Conservation (phyloP, 371 early-diverging fungal genomes). For the Nematocida major region DNA sequence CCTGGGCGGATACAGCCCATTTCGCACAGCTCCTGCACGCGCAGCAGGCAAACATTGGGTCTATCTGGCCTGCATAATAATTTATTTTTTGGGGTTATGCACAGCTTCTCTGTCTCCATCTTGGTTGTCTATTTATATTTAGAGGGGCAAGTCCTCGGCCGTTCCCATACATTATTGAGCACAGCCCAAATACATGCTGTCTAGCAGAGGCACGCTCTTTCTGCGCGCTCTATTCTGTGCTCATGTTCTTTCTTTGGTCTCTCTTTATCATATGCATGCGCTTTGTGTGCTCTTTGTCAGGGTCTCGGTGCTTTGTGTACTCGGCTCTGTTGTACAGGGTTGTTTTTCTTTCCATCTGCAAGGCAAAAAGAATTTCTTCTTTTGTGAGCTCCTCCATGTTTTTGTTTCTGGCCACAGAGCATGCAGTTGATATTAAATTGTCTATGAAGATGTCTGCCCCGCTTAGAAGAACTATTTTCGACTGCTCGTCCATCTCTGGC, state of each 20-base stretch:
- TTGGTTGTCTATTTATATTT: no score
- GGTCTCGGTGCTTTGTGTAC: slow-evolving; percentile 9
- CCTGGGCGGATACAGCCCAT: no score
- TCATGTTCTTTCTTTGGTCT: slow-evolving; percentile 14
- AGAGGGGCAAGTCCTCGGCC: no score
- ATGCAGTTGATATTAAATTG: slow-evolving; percentile 36
- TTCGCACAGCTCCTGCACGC: no score
- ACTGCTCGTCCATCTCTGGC: background rate
- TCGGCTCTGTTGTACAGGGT: slow-evolving; percentile 25
- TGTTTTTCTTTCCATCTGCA: slow-evolving; percentile 26
- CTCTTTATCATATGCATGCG: slow-evolving; percentile 18
- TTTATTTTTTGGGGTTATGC: no score
- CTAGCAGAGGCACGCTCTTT: no score
- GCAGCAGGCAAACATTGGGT: no score
- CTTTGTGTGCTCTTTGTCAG: slow-evolving; percentile 41
- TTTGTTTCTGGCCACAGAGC: slow-evolving; percentile 42
- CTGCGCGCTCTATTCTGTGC: slow-evolving; percentile 7
- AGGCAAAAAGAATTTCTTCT: slow-evolving; percentile 39
- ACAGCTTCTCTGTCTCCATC: no score
- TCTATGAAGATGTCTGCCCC: slow-evolving; percentile 46
- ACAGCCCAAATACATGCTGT: no score
- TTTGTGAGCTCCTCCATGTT: slow-evolving; percentile 24
- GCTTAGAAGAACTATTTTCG: slow-evolving; percentile 15
- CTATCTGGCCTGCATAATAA: no score
- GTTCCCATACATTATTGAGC: no score